A percentile compares a stretch with the other conserved stretches of the same genome.
Conservation (phyloP, 2,329 filamentous ascomycete genomes). For the Penicillium sp. region DNA sequence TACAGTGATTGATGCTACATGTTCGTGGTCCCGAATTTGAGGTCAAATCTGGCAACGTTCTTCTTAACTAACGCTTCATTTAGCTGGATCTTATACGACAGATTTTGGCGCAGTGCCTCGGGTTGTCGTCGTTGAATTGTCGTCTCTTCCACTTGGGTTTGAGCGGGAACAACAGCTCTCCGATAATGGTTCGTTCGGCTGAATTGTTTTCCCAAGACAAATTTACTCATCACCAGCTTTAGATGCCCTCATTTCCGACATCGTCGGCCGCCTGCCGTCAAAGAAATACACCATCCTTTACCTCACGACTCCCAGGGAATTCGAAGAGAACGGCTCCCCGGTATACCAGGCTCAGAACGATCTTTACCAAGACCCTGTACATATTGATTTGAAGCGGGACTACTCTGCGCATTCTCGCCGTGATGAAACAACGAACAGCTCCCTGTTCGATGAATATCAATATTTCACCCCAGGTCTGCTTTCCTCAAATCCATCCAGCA, state of each 20-base stretch:
- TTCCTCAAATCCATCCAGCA: not conserved
- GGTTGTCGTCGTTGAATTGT: conserved; percentile 53
- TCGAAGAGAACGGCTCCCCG: conserved; percentile 33
- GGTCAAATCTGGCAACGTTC: not conserved
- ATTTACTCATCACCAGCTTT: conserved; percentile 13
- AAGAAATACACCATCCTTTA: conserved; percentile 77
- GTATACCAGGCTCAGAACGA: conserved; percentile 69
- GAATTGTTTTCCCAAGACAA: not conserved
- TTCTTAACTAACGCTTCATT: conserved; percentile 15
- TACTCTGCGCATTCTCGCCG: conserved; percentile 39
- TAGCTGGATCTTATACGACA: conserved; percentile 47
- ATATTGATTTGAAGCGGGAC: conserved; percentile 76
- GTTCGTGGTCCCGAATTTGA: conserved; percentile 33
- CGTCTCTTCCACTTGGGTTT: conserved; percentile 42
- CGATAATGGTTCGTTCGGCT: conserved; percentile 47
- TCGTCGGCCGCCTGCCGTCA: conserved; percentile 54
- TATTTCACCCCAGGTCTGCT: conserved; percentile 84
- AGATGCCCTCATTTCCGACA: conserved; percentile 54
- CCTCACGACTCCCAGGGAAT: conserved; percentile 63
- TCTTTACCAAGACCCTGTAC: conserved; percentile 59
- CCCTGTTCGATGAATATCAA: conserved; percentile 85
- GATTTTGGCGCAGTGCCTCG: conserved; percentile 44
- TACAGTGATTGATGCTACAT: conserved; percentile 50
- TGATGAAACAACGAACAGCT: conserved; percentile 47
- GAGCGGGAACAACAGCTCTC: conserved; percentile 47